Evolutionary conservation across 805 yeast species (phyloP), one percentile per base, ranked within the genome.

Genomic region (Candida mattraensis): DNA sequence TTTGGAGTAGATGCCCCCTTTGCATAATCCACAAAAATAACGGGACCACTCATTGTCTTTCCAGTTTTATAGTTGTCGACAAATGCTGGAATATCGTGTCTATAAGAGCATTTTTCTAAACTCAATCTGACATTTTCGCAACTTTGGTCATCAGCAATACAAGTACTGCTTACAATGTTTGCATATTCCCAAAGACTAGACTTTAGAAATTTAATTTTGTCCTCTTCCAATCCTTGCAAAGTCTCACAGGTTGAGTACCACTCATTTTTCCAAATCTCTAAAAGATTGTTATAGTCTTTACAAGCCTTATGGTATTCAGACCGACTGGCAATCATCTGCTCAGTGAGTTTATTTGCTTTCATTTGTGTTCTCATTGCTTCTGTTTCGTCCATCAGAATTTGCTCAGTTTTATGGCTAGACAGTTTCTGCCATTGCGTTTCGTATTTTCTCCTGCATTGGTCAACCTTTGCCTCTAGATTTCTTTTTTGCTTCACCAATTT

Each of bases 121-220:
- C 76, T 59, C 6, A 77, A 56, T 37, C 96, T 72, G 10, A 88
- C 73, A 34, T 67, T 67, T 53, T 87, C 96, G 37, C 83, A 85
- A 7, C 83, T 71, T 43, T 77, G 81, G 53, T 87, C 96, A 50
- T 82, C 84, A 28, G 78, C 75, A 20, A 87, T 89, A 54, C 95
- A 87, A 3, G 80, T 69, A 0, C 86, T 70, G 6, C 94, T 84
- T 7, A 84, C 67, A 24, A 79, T 69, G 58, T 87, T 87, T 30
- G 91, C 78, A 52, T 70, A 86, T 27, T 79, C 83, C 84, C 95
- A 87, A 40, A 87, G 59, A 47, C 80, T 84, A 12, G 81, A 66
- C 50, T 85, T 82, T 38, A 83, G 53, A 43, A 79, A 72, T 49
- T 81, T 82, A 37, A 85, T 74, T 44, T 89, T 72, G 53, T 83